phyloP scores from a whole-genome alignment of 345 rosid genomes.

The Arabidopsis suecica region DNA sequence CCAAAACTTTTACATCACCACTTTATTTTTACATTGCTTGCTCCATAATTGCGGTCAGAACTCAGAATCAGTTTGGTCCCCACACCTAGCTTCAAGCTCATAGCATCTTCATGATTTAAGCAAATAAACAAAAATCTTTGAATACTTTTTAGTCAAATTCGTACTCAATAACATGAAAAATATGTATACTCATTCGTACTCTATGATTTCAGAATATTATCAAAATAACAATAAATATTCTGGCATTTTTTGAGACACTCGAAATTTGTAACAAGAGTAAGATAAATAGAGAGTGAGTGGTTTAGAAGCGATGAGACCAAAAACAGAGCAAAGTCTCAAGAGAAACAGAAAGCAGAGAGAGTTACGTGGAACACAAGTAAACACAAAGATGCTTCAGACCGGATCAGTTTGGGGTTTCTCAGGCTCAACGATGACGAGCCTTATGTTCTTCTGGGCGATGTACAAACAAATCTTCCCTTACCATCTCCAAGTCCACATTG shows the following conservation, averaged over 20 bases:
- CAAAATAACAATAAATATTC: neutral
- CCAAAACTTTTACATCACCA: neutral
- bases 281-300: constrained; percentile 3
- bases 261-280: neutral
- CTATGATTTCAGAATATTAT: too few relatives aligned
- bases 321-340: neutral
- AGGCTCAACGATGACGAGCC: constrained; percentile 32
- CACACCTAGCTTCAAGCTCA: neutral
- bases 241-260: neutral
- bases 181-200: neutral
- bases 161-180: constrained; percentile 5
- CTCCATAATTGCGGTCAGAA: neutral
- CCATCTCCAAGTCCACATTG: constrained; percentile 21
- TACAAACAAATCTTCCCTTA: constrained; percentile 43
- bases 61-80: constrained; percentile 14
- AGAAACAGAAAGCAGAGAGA: neutral
- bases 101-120: constrained; percentile 3
- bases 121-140: neutral
- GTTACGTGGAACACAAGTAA: neutral
- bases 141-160: neutral
- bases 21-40: neutral
- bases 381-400: neutral
- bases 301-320: neutral
- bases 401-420: constrained; percentile 28
- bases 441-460: constrained; percentile 46